Base-by-base conservation (phyloP, 164 flowering plant genomes). In the Buxus sempervirens region DNA sequence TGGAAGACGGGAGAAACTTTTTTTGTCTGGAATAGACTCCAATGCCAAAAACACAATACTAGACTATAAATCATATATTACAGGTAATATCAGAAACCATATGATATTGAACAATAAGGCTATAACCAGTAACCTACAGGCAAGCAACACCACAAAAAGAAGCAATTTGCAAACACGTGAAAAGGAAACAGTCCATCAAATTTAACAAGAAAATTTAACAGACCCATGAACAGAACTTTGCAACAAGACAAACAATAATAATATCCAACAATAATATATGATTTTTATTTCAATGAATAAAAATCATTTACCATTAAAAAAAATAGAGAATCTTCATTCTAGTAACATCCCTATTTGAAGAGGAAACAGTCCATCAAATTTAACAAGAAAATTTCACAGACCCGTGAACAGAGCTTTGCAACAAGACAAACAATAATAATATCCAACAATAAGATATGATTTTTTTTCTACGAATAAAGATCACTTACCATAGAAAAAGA, bases 41-140 rank as follows among this genome's bases (percentile, higher is more conserved):
- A 69, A 65, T 32, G 69, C 59, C 54, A 72, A 65, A 69, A 76
- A 63, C 76, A 76, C 72, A 69, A 65, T 69, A 61, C 58, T 68
- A 62, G 54, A 65, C 79, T 69, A 66, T 23, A 64, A 45, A 32
- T 54, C 24, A 66, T 48, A n/a, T 41, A 22, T 49, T 0, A 57
- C 54, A 27, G 58, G 23, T 67, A 57, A 15, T 48, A 58, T 19
- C 6, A 15, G 61, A 19, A 42, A 54, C 38, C 38, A 32, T 32
- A 32, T 32, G 38, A 32, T 32, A 7, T 32, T 32, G 38, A 41
- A 22, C 19, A 24, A 54, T 20, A 16, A 54, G 23, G 26, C 26
- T 3, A 9, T 27, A 10, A 5, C 45, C 27, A 54, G 54, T 22
- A 16, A 32, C 26, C 2, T 26, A 26, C 0, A 27, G n/a, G 27